Base-by-base conservation (phyloP, 257 asterid genomes). In the Perilla frutescens region DNA sequence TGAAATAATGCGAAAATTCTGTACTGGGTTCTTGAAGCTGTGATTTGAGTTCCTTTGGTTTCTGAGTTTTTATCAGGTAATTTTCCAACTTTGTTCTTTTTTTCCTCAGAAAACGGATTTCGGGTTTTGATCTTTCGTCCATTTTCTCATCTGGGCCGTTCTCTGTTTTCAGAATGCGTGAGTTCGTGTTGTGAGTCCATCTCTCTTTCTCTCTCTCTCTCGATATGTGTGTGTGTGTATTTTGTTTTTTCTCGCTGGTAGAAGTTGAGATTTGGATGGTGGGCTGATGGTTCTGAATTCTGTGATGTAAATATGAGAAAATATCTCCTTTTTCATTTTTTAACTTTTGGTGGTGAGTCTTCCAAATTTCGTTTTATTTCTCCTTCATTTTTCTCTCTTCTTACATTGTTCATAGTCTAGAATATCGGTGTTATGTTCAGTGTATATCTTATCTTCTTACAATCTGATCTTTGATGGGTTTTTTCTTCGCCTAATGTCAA, bases 71-170 rank as follows among this genome's bases (percentile, higher is more conserved):
- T 67, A 11, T 71, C 76, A 65, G 82, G 82, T 79, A 59, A 71
- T 54, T 66, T 73, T 40, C 64, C n/a, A 15, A 34, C 50, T 51
- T 40, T 71, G 12, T 54, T 73, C 13, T 9, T 12, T 60, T 51
- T 34, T 68, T 29, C 45, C 4, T 9, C 59, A 43, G 50, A 34
- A 7, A 10, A 65, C 67, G 66, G 83, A 53, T 37, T 44, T 70
- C 80, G 85, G 78, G 79, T 59, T 72, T 73, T 62, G 79, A 72
- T 82, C 66, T 78, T 80, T 55, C 57, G 44, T 73, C 74, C 43
- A 11, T 56, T 67, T 72, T 62, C 82, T 50, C 71, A 68, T 75
- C 63, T 73, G 51, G 62, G 58, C 26, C 55, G n/a, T 57, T 78
- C 14, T 61, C 66, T 58, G 51, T 78, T 61, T 31, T 31, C 71